Percentiles rank a stretch among this genome's conserved stretches.
Conservation (phyloP, 2,329 filamentous ascomycete genomes). For the Cladophialophora chaetospira region DNA sequence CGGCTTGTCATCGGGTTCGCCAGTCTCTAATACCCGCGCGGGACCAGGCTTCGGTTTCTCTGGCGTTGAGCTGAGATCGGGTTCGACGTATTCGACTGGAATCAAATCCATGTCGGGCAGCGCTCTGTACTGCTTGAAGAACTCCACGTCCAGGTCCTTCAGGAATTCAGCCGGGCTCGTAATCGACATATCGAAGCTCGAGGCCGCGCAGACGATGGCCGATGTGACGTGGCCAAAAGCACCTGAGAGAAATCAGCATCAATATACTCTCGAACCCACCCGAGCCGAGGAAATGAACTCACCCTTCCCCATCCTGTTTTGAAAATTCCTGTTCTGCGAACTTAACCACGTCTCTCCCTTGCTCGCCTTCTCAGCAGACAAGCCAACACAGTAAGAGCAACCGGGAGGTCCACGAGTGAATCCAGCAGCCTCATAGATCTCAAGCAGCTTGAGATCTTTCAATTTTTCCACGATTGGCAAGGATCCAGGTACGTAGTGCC, state of each 20-base stretch:
- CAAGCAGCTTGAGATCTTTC: conserved; percentile 39
- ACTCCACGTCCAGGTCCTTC: conserved; percentile 36
- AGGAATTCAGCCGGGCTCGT: conserved; percentile 42
- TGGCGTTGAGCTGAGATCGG: conserved; percentile 11
- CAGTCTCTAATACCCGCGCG: neutral
- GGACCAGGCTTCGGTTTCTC: neutral
- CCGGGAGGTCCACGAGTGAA: conserved; percentile 48
- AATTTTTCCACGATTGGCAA: conserved; percentile 44
- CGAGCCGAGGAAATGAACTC: neutral
- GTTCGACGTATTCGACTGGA: conserved; percentile 21
- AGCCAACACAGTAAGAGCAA: conserved; percentile 51
- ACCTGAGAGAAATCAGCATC: conserved; percentile 31
- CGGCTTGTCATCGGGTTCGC: neutral
- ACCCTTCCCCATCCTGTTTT: conserved; percentile 51
- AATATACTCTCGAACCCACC: neutral
- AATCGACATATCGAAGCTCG: conserved; percentile 49
- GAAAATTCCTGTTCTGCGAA: conserved; percentile 52
- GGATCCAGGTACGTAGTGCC: conserved; percentile 48
- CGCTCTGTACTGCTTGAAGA: conserved; percentile 17
- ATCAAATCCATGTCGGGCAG: conserved; percentile 7
- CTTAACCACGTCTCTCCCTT: conserved; percentile 49
- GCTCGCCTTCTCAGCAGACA: conserved; percentile 45
- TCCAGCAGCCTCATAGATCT: conserved; percentile 45
- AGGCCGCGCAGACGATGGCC: conserved; percentile 51
- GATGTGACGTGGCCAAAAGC: conserved; percentile 50